Base-by-base conservation (phyloP, 2,329 filamentous ascomycete genomes). In the Penicillium sp. region DNA sequence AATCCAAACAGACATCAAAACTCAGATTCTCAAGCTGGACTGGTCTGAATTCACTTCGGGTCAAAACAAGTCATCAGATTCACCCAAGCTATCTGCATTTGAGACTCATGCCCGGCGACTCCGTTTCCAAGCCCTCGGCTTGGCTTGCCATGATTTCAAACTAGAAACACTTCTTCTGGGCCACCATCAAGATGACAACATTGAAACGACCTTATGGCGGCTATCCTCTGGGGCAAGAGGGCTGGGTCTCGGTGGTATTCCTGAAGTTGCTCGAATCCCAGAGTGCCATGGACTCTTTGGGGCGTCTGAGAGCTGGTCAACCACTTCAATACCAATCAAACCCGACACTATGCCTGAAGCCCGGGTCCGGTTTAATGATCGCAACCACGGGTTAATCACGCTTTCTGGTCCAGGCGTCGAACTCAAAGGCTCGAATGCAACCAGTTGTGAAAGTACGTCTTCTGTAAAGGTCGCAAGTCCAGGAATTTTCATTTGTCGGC, bases 171-270 rank as follows among this genome's bases (percentile, higher is more conserved):
- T 97, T 1, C 81, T 97, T 38, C 77, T 95, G 27, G 94, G 88
- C 4, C 94, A 99, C 69, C 94, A 99, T 70, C 79, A 83, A 58
- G 92, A 97, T 66, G 94, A 99, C 66, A 91, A 94, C 67, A 89
- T 92, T 52, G 94, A 99, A 75, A 97, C 92, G 0, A 81, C 95
- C 4, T 75, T 97, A 46, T 89, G 92, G 86, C 84, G 94, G 40
- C 73, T 97, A 34, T 73, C 87, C 8, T 78, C 79, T 3, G 86
- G 87, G 0, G 88, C 91, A 64, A 77, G 83, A 2, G 83, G 84
- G n/a, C 77, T 82, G n/a, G 92, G 90, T 0, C 77, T 96, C 29
- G 77, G 81, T 14, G 91, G 89, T 3, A 94, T 96, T 64, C 81
- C 80, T 9, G 64, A 77, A 3, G 78, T 83, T 16, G 79, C 83